These are phyloP conservation scores for Agaricus subrufescens DNA, from an alignment of 768 basidiomycete species.

Conservation along the genomic window DNA sequence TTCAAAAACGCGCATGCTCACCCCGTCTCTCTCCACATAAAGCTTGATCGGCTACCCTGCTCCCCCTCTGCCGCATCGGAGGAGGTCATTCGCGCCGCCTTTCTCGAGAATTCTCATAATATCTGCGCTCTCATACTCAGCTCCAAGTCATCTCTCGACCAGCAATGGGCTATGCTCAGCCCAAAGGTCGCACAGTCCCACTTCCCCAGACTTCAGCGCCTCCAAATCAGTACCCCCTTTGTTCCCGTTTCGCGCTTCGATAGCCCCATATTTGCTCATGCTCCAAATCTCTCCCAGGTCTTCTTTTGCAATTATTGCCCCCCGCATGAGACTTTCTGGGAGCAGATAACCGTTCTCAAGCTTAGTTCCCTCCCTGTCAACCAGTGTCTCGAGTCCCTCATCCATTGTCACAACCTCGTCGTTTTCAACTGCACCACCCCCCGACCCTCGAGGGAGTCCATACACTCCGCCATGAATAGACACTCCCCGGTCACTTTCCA, in stretches of 20 bases:
- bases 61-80: constrained; percentile 1
- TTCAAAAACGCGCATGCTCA: constrained; percentile 4
- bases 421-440: background rate
- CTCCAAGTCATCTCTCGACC: constrained; percentile 4
- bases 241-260: background rate
- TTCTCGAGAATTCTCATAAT: background rate
- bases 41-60: constrained; percentile 5
- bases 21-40: constrained; percentile 6
- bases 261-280: background rate
- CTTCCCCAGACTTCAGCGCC: background rate
- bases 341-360: constrained; percentile 1
- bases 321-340: constrained; percentile 2
- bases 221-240: background rate
- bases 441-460: background rate
- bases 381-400: constrained; percentile 1
- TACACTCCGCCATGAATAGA: background rate
- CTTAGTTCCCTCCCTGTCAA: background rate
- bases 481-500: background rate
- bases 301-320: background rate
- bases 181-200: constrained; percentile 1
- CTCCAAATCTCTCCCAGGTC: background rate
- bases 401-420: background rate
- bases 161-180: constrained; percentile 3
- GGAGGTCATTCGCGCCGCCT: background rate
- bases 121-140: background rate